Evolutionary conservation across 257 asterid species (phyloP).

Genomic region (Rauvolfia tetraphylla): DNA sequence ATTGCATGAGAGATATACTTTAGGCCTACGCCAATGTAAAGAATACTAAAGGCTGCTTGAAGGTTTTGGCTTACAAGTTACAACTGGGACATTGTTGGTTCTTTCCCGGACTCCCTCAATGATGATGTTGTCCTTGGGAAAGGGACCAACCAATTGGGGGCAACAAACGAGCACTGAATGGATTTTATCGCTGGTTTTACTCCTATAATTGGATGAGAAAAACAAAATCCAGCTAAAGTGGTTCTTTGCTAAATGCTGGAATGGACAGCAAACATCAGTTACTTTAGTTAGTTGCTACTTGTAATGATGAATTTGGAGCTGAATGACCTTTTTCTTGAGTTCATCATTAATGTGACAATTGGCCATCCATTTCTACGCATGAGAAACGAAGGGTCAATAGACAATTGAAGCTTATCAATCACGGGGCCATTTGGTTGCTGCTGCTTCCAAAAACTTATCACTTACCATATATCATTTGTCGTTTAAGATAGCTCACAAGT

Average conservation of each 20-base stretch:
- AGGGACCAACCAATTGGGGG: no score
- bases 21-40: neutral
- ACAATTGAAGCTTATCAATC: neutral
- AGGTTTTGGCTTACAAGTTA: neutral
- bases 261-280: no score
- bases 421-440: neutral
- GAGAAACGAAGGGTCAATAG: neutral
- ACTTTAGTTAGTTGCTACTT: no score
- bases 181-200: no score
- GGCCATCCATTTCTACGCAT: neutral
- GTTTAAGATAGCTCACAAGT: no score
- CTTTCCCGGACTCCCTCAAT: neutral
- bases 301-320: neutral
- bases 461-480: no score
- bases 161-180: no score
- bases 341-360: neutral
- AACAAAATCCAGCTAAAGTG: no score
- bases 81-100: neutral
- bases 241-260: no score
- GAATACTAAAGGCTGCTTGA: neutral
- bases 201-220: no score
- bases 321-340: neutral
- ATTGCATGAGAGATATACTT: neutral
- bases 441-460: neutral
- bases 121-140: neutral